Percentiles rank a stretch among this genome's conserved stretches.
Evolutionary conservation across 345 rosid genomes (phyloP).

Genomic region (Syzygium grande): DNA sequence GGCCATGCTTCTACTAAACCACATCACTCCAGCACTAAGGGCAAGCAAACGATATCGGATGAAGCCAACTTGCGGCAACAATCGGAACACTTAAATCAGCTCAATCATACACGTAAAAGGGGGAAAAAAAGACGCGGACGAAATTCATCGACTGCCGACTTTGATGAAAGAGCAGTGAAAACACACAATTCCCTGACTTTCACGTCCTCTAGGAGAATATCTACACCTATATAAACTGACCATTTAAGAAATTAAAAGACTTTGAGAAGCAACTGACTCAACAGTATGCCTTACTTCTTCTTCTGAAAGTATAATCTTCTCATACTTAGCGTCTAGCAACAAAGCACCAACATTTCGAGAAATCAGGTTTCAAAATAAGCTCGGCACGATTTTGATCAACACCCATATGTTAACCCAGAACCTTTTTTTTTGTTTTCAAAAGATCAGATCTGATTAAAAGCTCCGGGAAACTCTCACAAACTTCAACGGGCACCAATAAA

Average conservation of each 20-base stretch:
- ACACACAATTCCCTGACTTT: background rate
- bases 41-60: background rate
- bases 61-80: background rate
- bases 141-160: background rate
- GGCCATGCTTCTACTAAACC: background rate
- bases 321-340: background rate
- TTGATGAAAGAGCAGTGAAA: background rate
- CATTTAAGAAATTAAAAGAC: background rate
- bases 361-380: background rate
- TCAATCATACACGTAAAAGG: background rate
- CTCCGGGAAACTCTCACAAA: background rate
- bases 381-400: background rate
- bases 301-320: background rate
- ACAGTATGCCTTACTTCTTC: background rate
- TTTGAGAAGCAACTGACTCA: background rate
- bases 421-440: background rate
- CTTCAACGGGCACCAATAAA: background rate
- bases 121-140: background rate
- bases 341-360: background rate
- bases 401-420: background rate
- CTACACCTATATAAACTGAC: background rate
- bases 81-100: background rate
- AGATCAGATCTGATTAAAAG: background rate
- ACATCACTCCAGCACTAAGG: background rate
- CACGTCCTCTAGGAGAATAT: background rate